Evolutionary conservation across 768 basidiomycete species (phyloP).

Genomic region (Collybia sp.): DNA sequence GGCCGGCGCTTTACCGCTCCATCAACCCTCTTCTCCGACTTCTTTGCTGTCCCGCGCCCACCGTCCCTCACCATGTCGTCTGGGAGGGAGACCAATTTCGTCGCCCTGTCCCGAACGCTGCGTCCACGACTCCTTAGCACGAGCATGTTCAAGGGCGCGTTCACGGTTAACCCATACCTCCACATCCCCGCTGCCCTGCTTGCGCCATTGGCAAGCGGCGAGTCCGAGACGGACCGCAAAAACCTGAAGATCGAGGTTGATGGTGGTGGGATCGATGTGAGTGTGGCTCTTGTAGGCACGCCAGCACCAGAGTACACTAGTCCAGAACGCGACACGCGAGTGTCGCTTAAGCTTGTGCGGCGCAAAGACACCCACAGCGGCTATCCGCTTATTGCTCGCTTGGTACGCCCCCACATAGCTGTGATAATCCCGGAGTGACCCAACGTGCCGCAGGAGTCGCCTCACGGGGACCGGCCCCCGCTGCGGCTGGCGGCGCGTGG

Average conservation of each 20-base stretch:
- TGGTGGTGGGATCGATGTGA: constrained; percentile 35
- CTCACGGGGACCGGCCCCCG: constrained; percentile 26
- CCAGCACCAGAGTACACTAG: constrained; percentile 1
- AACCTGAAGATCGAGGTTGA: constrained; percentile 35
- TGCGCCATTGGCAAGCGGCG: constrained; percentile 21
- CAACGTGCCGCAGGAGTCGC: constrained; percentile 24
- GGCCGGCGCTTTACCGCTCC: too few species aligned
- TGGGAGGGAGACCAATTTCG: constrained; percentile 17
- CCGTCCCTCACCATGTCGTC: too few species aligned
- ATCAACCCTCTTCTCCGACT: too few species aligned
- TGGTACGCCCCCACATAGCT: constrained; percentile 20
- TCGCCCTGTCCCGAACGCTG: constrained; percentile 25
- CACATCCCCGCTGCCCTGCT: constrained; percentile 31
- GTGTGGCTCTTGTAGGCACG: constrained; percentile 31
- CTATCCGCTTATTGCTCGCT: constrained; percentile 31
- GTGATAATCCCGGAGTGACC: not conserved
- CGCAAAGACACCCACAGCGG: constrained; percentile 16
- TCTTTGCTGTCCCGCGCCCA: too few species aligned
- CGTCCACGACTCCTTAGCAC: constrained; percentile 11
- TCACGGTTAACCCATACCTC: constrained; percentile 36
- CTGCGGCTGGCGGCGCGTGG: constrained; percentile 25
- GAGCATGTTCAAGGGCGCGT: constrained; percentile 22
- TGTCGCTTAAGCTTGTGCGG: constrained; percentile 25
- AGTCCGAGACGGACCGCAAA: constrained; percentile 17
- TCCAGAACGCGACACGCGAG: constrained; percentile 11